Base-by-base conservation (phyloP, 768 basidiomycete species). In the Lentinula raphanica region DNA sequence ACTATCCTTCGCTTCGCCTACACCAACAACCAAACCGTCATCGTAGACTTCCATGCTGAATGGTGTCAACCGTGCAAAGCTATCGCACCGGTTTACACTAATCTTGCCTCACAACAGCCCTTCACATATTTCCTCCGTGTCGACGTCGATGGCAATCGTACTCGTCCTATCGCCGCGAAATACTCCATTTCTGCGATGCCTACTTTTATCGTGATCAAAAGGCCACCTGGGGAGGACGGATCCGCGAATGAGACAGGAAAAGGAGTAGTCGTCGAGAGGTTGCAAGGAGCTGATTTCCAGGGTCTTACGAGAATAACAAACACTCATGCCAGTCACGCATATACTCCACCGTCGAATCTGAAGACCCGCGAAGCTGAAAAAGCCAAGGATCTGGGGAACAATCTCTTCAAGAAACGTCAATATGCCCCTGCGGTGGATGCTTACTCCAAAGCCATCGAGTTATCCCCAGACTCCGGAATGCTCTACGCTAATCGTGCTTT, bases 51-150 rank as follows among this genome's bases (percentile, higher is more conserved):
- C 27, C 58, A 60, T 31, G 66, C 66, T 0, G 54, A 48, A 19
- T 67, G 64, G 64, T 65, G 66, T n/a, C 58, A 60, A 1, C 63
- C 65, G 1, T 66, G 65, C 54, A 60, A 62, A 61, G 65, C 62
- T n/a, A 66, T 66, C 29, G 65, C 65, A 31, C 65, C 65, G 7
- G 46, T 48, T 40, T 66, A 60, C 58, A 56, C 57, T 19, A 53
- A 56, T 8, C 63, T 66, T 12, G 65, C 65, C 0, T 45, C 60
- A 3, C 60, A 66, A 44, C 58, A 62, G 17, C 65, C 65, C 2
- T 60, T 64, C 36, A 62, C 60, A 1, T 58, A 64, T n/a, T 66
- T 66, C 25, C 60, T 66, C 39, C 63, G 65, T 17, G 63, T 66
- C 7, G 65, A 66, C 23, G 65, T 64, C 28, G 65, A 66, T 29